These are phyloP conservation scores for Marasmius tenuissimus DNA, from an alignment of 1,284 basidiomycete species.

Conservation along the genomic window DNA sequence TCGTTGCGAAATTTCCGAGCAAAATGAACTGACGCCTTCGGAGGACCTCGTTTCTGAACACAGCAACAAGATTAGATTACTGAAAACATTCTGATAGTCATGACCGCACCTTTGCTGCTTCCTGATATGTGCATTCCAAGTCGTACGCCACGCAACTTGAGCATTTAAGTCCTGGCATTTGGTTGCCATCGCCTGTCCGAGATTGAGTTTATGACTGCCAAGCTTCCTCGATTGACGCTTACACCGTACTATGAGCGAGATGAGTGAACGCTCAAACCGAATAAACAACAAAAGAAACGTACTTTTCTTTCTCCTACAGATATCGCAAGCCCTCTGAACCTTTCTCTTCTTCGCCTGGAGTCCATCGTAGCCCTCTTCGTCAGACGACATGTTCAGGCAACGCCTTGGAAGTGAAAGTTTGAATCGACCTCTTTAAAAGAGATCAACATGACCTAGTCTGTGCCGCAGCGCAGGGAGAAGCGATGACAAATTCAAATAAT, in stretches of 20 bases:
- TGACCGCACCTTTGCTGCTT: slow-evolving; percentile 11
- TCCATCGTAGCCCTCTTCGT: slow-evolving; percentile 30
- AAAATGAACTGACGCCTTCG: background rate
- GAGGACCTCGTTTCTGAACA: slow-evolving; percentile 13
- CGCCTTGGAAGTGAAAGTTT: too few species aligned
- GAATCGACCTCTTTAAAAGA: too few species aligned
- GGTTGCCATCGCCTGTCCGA: slow-evolving; percentile 12
- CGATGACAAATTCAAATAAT: too few species aligned
- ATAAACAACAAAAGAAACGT: slow-evolving; percentile 19
- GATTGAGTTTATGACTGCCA: background rate
- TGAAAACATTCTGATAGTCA: background rate
- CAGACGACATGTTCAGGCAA: slow-evolving; percentile 38
- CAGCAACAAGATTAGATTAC: background rate
- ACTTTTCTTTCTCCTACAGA: slow-evolving; percentile 78
- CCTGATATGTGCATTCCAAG: slow-evolving; percentile 13
- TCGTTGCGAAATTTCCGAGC: background rate
- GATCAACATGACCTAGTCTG: too few species aligned
- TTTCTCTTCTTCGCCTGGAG: slow-evolving; percentile 58
- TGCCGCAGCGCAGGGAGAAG: too few species aligned
- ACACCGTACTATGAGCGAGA: slow-evolving; percentile 52
- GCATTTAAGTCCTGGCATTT: slow-evolving; percentile 17
- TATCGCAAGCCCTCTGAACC: slow-evolving; percentile 74
- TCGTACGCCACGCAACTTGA: slow-evolving; percentile 16
- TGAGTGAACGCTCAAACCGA: background rate
- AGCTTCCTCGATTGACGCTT: slow-evolving; percentile 20